Conservation (phyloP, 768 basidiomycete species). For the Kwoniella mangroviensis region DNA sequence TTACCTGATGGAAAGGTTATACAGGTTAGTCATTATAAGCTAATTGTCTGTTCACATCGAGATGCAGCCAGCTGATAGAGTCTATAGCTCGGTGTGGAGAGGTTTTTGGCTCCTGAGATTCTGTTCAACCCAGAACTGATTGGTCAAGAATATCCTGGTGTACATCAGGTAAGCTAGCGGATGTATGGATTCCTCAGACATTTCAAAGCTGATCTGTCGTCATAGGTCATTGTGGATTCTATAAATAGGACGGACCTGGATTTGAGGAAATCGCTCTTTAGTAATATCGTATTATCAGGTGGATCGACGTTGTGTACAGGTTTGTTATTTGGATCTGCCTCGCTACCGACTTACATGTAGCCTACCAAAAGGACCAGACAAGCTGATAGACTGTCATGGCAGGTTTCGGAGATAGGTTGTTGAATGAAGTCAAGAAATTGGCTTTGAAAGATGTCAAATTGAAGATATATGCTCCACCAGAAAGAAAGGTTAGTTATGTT, state of each 20-base stretch:
- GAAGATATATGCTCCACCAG: constrained; percentile 99
- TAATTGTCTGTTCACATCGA: too few relatives aligned
- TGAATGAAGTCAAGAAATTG: constrained; percentile 95
- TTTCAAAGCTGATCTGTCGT: neutral
- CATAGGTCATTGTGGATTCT: constrained; percentile 87
- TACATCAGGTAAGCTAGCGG: constrained; percentile 75
- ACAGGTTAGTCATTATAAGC: constrained; percentile 74
- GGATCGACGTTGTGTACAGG: constrained; percentile 95
- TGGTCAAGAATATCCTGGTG: constrained; percentile 93
- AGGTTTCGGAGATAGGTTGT: constrained; percentile 94
- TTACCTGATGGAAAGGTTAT: constrained; percentile 94
- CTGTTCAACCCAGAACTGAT: constrained; percentile 96
- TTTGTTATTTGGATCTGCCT: constrained; percentile 54
- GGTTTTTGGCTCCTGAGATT: constrained; percentile 96
- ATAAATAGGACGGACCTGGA: constrained; percentile 96
- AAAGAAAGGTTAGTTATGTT: too few relatives aligned
- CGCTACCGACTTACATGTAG: neutral
- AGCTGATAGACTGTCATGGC: neutral
- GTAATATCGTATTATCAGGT: constrained; percentile 94
- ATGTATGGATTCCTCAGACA: too few relatives aligned
- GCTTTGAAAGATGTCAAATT: constrained; percentile 91
- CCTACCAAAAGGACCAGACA: too few relatives aligned
- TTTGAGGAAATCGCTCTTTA: constrained; percentile 89
- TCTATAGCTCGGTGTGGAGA: constrained; percentile 82
- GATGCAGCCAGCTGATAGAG: too few relatives aligned